These are phyloP conservation scores for Arachnopeziza araneosa DNA, from an alignment of 2,329 filamentous ascomycete genomes.

Conservation along the genomic window DNA sequence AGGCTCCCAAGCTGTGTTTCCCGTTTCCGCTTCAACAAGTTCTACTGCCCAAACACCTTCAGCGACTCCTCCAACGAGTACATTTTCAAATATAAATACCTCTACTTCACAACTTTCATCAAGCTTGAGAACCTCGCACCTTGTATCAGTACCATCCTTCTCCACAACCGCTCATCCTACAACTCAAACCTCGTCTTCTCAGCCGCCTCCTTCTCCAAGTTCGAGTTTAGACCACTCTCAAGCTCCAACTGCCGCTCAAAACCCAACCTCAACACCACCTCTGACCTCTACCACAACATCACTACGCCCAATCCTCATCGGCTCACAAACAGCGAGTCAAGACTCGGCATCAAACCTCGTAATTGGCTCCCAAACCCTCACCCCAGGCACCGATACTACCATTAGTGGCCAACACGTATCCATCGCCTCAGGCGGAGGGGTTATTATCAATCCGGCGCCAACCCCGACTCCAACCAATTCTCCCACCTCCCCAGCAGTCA, in stretches of 20 bases:
- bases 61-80: too few species aligned
- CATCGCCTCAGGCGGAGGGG: not conserved
- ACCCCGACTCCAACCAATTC: not conserved
- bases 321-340: not conserved
- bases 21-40: too few species aligned
- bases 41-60: too few species aligned
- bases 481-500: not conserved
- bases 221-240: not conserved
- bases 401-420: constrained; percentile 7
- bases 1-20: too few species aligned
- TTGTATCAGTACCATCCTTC: too few species aligned
- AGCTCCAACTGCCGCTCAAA: not conserved
- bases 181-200: not conserved
- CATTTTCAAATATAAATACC: too few species aligned
- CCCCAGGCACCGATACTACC: constrained; percentile 12
- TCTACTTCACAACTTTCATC: too few species aligned
- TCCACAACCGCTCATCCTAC: not conserved
- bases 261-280: not conserved
- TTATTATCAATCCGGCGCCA: constrained; percentile 3
- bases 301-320: constrained; percentile 5
- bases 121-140: too few species aligned
- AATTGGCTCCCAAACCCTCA: constrained; percentile 10
- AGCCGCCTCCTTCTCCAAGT: not conserved
- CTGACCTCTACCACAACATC: not conserved
- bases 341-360: constrained; percentile 4